phyloP scores from a whole-genome alignment of 2,329 filamentous ascomycete species.

The Alternaria ventricosa region DNA sequence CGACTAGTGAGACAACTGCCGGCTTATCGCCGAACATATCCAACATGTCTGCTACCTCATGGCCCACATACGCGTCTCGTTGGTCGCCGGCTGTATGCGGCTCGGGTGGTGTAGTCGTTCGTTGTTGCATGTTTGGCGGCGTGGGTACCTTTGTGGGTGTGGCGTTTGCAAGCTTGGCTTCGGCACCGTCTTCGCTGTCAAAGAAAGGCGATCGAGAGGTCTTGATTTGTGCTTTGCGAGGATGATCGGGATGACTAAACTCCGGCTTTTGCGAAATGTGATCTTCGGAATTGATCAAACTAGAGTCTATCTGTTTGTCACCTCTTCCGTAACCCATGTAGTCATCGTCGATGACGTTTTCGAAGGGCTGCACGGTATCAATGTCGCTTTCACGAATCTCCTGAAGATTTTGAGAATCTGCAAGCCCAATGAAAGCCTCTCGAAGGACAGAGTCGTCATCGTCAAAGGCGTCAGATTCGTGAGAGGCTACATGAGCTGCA shows the following conservation, averaged over 20 bases:
- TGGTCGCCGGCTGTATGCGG: neutral
- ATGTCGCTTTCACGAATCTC: neutral
- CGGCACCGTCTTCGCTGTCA: neutral
- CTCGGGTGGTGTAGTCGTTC: neutral
- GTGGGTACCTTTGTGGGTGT: neutral
- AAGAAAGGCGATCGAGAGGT: neutral
- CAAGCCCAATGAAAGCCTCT: slow-evolving; percentile 42
- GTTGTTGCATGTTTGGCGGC: neutral
- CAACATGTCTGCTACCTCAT: neutral
- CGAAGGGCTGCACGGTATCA: neutral
- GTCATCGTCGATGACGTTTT: slow-evolving; percentile 4
- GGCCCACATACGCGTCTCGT: neutral
- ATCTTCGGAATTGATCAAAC: neutral
- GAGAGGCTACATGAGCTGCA: neutral
- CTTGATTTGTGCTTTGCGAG: neutral
- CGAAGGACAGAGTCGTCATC: slow-evolving; percentile 41
- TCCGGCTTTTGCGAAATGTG: neutral
- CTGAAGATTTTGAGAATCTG: slow-evolving; percentile 38
- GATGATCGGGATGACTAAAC: too few species aligned
- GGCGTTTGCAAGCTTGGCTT: neutral
- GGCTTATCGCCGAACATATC: neutral
- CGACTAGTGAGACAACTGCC: neutral
- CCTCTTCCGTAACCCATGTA: slow-evolving; percentile 9
- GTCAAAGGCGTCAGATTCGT: slow-evolving; percentile 30
- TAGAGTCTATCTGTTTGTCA: neutral